Conservation (phyloP, 1,139 yeast species). For the Chernovozyma aurita region DNA sequence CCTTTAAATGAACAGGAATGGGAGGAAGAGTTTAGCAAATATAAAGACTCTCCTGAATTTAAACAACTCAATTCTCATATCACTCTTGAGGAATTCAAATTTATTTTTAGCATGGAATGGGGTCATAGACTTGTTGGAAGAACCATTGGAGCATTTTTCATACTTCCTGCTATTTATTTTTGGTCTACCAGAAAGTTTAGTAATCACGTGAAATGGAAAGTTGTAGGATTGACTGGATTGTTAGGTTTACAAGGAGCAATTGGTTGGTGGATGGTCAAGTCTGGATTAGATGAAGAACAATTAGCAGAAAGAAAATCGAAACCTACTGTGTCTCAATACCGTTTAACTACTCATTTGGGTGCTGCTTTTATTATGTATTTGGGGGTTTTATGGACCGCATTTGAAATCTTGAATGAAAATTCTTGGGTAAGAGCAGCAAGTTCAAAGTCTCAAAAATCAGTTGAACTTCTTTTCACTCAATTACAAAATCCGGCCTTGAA, state of each 20-base stretch:
- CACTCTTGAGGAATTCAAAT: slow-evolving; percentile 88
- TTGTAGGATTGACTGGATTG: slow-evolving; percentile 68
- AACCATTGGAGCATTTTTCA: slow-evolving; percentile 76
- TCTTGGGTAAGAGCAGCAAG: slow-evolving; percentile 43
- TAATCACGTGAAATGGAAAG: slow-evolving; percentile 59
- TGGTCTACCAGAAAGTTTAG: slow-evolving; percentile 66
- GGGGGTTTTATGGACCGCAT: slow-evolving; percentile 88
- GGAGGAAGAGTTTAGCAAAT: slow-evolving; percentile 79
- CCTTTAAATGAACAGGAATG: slow-evolving; percentile 78
- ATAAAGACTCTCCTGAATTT: slow-evolving; percentile 86
- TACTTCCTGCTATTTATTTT: slow-evolving; percentile 82
- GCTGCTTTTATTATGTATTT: slow-evolving; percentile 87
- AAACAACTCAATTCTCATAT: slow-evolving; percentile 85
- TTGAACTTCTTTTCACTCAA: slow-evolving; percentile 49
- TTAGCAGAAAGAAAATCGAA: slow-evolving; percentile 76
- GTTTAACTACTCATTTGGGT: slow-evolving; percentile 90
- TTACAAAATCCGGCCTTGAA: slow-evolving; percentile 48
- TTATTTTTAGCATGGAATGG: slow-evolving; percentile 98
- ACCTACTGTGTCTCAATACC: slow-evolving; percentile 94
- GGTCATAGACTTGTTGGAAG: slow-evolving; percentile 91
- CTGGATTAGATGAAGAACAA: slow-evolving; percentile 84
- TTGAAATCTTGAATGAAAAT: slow-evolving; percentile 76
- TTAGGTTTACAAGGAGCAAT: slow-evolving; percentile 92
- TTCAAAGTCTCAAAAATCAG: slow-evolving; percentile 49
- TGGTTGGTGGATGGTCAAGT: slow-evolving; percentile 99